Conservation (phyloP, 2,329 filamentous ascomycete genomes). For the Clonostachys rosea region DNA sequence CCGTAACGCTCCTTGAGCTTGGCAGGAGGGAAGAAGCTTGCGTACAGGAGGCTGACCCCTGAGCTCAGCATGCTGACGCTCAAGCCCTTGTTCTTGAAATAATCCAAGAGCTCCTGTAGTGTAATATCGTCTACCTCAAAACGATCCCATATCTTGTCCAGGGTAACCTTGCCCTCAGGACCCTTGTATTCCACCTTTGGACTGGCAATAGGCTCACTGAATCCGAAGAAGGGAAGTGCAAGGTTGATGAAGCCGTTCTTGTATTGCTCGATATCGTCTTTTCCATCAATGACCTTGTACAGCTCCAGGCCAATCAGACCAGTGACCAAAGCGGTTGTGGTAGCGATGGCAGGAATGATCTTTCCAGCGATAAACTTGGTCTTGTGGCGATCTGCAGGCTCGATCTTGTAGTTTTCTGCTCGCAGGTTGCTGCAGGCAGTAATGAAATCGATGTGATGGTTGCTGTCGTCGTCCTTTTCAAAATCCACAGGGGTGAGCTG, state of each 20-base stretch:
- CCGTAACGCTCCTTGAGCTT: slow-evolving; percentile 77
- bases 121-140: slow-evolving; percentile 89
- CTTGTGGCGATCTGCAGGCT: slow-evolving; percentile 88
- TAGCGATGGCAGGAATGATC: slow-evolving; percentile 98
- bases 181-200: slow-evolving; percentile 89
- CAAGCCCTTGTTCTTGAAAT: slow-evolving; percentile 78
- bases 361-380: slow-evolving; percentile 99
- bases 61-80: slow-evolving; percentile 91
- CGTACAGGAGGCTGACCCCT: slow-evolving; percentile 92
- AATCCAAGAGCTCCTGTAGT: slow-evolving; percentile 74
- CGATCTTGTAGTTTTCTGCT: slow-evolving; percentile 97
- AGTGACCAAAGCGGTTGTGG: slow-evolving; percentile 92
- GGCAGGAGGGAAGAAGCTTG: slow-evolving; percentile 78
- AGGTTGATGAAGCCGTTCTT: slow-evolving; percentile 99
- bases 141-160: slow-evolving; percentile 98
- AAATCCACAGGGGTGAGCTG: slow-evolving; percentile 91
- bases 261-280: slow-evolving; percentile 96
- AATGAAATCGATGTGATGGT: slow-evolving; percentile 99
- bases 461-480: slow-evolving; percentile 97
- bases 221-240: slow-evolving; percentile 94
- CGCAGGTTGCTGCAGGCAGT: slow-evolving; percentile 94
- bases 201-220: slow-evolving; percentile 92
- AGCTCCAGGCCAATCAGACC: slow-evolving; percentile 89
- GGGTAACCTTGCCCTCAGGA: slow-evolving; percentile 69
- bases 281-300: slow-evolving; percentile 95